phyloP scores from a whole-genome alignment of 208 protist genomes.

The Acanthamoeba lenticulata region DNA sequence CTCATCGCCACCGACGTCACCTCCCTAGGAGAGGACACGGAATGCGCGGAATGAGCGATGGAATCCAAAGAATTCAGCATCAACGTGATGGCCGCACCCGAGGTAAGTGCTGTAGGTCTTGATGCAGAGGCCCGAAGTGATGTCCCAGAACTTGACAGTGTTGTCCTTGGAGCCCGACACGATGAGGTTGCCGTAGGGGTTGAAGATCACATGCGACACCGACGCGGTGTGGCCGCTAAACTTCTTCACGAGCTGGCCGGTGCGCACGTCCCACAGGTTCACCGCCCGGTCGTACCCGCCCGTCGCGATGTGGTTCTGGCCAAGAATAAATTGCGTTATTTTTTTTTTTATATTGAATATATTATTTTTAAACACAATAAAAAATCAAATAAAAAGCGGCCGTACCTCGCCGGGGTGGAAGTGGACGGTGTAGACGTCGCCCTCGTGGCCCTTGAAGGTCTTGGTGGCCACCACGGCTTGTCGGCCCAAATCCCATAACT shows the following conservation, averaged over 20 bases:
- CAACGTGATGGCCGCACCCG: background rate
- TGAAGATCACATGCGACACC: constrained; percentile 83
- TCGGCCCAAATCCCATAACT: constrained; percentile 32
- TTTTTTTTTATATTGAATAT: too few relatives aligned
- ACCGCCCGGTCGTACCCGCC: constrained; percentile 85
- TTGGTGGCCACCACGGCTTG: background rate
- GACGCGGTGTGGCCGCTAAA: constrained; percentile 81
- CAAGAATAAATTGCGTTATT: background rate
- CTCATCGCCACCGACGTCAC: constrained; percentile 82
- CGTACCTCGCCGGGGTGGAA: constrained; percentile 76
- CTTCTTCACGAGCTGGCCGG: constrained; percentile 74
- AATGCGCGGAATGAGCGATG: background rate
- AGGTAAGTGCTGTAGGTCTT: constrained; percentile 80
- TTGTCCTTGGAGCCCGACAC: constrained; percentile 84
- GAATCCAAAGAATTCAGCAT: background rate
- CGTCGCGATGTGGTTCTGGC: constrained; percentile 77
- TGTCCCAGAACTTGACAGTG: constrained; percentile 88
- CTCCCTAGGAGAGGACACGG: constrained; percentile 75
- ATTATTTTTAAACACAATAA: constrained; percentile 35
- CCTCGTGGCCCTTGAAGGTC: constrained; percentile 76
- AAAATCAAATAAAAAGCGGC: background rate
- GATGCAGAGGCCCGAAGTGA: constrained; percentile 84
- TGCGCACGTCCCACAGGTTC: constrained; percentile 81
- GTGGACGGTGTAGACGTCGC: constrained; percentile 84
- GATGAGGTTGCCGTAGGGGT: constrained; percentile 85